Evolutionary conservation across 2,329 filamentous ascomycete genomes (phyloP).

Genomic region (Fusarium miscanthi): DNA sequence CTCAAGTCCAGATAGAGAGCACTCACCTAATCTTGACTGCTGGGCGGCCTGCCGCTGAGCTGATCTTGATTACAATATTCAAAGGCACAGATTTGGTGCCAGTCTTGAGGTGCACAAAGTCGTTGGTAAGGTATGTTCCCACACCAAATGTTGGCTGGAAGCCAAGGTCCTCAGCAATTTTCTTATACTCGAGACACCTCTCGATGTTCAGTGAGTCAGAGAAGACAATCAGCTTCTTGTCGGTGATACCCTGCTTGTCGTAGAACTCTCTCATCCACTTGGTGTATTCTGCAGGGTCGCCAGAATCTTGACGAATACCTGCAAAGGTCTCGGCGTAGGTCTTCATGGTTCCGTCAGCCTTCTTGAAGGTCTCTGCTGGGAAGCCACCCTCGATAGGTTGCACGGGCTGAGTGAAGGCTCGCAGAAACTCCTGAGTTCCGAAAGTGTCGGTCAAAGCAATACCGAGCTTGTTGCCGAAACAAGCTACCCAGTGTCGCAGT

Average conservation of each 20-base stretch:
- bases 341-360: conserved; percentile 56
- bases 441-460: conserved; percentile 98
- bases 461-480: conserved; percentile 85
- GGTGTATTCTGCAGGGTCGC: conserved; percentile 84
- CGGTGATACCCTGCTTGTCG: conserved; percentile 76
- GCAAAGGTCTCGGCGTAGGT: conserved; percentile 86
- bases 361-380: conserved; percentile 55
- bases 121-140: conserved; percentile 95
- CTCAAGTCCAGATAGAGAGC: fast-evolving
- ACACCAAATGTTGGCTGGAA: conserved; percentile 93
- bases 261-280: conserved; percentile 85
- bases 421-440: conserved; percentile 88
- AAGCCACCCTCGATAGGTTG: conserved; percentile 57
- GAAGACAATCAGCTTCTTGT: conserved; percentile 91
- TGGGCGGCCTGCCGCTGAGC: conserved; percentile 80
- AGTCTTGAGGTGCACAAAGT: conserved; percentile 79
- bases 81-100: conserved; percentile 88
- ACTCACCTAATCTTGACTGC: conserved; percentile 85
- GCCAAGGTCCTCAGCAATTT: conserved; percentile 79
- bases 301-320: conserved; percentile 90
- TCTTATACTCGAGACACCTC: conserved; percentile 89
- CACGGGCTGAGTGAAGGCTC: conserved; percentile 79
- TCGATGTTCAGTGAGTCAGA: conserved; percentile 96
- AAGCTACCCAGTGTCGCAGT: conserved; percentile 88
- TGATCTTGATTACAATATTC: conserved; percentile 98